These are phyloP conservation scores for Metschnikowia similis DNA, from an alignment of 805 yeast species.

Conservation along the genomic window DNA sequence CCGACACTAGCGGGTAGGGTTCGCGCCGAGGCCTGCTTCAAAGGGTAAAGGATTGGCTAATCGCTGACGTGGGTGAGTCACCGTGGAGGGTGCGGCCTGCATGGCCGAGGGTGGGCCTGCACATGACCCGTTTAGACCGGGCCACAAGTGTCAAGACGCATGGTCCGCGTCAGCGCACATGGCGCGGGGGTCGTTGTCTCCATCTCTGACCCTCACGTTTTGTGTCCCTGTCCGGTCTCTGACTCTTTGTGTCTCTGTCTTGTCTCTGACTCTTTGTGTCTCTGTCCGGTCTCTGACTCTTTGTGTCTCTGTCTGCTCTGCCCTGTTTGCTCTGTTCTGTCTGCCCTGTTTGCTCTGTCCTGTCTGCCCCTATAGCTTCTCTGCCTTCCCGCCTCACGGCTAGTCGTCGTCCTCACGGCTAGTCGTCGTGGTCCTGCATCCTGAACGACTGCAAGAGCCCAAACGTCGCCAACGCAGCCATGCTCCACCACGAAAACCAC, in stretches of 20 bases:
- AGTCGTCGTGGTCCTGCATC: slow-evolving; percentile 28
- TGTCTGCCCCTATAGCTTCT: too few species aligned
- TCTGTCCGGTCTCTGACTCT: too few species aligned
- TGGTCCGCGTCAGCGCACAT: background rate
- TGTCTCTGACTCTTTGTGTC: too few species aligned
- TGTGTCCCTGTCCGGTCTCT: too few species aligned
- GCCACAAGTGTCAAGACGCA: background rate
- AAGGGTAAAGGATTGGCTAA: too few species aligned
- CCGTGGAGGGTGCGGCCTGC: background rate
- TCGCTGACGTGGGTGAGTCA: background rate
- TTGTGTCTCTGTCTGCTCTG: background rate
- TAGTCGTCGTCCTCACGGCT: too few species aligned
- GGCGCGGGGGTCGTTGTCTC: background rate
- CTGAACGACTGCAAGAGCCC: slow-evolving; percentile 28
- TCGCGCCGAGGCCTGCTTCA: too few species aligned
- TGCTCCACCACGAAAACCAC: slow-evolving; percentile 34
- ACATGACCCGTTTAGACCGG: background rate
- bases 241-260: too few species aligned
- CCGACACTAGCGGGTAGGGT: too few species aligned
- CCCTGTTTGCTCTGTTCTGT: background rate
- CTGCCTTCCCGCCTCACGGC: too few species aligned
- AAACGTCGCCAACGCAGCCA: slow-evolving; percentile 24
- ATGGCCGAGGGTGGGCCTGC: background rate
- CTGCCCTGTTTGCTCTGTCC: too few species aligned
- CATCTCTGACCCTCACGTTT: too few species aligned